phyloP scores from a whole-genome alignment of 2,329 filamentous ascomycete genomes.

The Trichoderma koningii region DNA sequence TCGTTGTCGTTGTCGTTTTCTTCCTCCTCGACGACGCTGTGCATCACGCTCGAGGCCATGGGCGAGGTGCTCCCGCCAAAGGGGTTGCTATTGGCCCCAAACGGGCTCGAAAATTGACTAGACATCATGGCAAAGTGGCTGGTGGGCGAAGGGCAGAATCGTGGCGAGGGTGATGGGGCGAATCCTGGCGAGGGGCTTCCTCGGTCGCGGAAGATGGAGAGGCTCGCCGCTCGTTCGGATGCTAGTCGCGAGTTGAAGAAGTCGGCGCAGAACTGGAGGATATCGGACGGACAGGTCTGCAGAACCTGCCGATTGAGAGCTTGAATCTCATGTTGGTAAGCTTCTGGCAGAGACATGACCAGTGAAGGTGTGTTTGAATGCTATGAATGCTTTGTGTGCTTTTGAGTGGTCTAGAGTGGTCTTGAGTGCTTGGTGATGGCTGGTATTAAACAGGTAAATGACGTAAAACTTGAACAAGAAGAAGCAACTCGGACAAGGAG shows the following conservation, averaged over 20 bases:
- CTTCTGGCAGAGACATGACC: conserved; percentile 51
- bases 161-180: conserved; percentile 13
- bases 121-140: conserved; percentile 57
- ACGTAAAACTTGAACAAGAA: conserved; percentile 24
- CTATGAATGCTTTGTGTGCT: not conserved
- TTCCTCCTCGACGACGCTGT: conserved; percentile 73
- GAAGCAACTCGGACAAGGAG: conserved; percentile 23
- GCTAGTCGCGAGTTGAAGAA: conserved; percentile 67
- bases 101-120: conserved; percentile 74
- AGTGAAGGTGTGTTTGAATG: conserved; percentile 5
- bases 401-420: too few species aligned
- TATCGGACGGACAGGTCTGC: conserved; percentile 61
- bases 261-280: conserved; percentile 71
- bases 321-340: conserved; percentile 64
- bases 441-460: conserved; percentile 19
- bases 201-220: conserved; percentile 24
- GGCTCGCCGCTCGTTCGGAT: conserved; percentile 55
- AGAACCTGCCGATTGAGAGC: conserved; percentile 63
- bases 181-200: conserved; percentile 21
- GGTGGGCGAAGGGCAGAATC: conserved; percentile 15
- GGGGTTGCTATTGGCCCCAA: conserved; percentile 69
- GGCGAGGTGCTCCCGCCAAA: conserved; percentile 63
- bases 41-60: conserved; percentile 45
- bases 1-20: conserved; percentile 48
- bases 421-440: not conserved